Percentiles rank a stretch among this genome's conserved stretches.
phyloP scores from a whole-genome alignment of 441 rosid species.

The Viola pubescens region DNA sequence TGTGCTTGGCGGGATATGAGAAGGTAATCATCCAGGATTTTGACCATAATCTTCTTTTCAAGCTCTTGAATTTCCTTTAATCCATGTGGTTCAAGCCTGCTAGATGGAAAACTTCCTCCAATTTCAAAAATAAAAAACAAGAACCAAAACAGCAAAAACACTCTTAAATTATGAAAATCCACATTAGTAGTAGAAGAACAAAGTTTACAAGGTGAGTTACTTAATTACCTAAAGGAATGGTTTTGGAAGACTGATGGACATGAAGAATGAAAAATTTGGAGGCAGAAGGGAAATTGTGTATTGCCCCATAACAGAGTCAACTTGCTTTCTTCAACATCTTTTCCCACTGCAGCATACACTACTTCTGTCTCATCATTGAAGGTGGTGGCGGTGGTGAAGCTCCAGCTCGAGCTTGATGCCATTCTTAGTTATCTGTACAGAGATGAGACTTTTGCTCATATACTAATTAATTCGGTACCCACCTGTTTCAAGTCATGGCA shows the following conservation, averaged over 20 bases:
- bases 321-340: slow-evolving; percentile 44
- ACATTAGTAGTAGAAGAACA: too few relatives aligned
- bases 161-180: background rate
- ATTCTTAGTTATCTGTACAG: too few relatives aligned
- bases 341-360: slow-evolving; percentile 56
- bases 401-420: background rate
- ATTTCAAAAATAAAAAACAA: slow-evolving; percentile 17
- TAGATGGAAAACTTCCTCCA: slow-evolving; percentile 27
- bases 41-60: slow-evolving; percentile 36
- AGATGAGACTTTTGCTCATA: too few relatives aligned
- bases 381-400: too few relatives aligned
- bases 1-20: slow-evolving; percentile 37
- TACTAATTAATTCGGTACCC: too few relatives aligned
- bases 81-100: slow-evolving; percentile 33
- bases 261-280: slow-evolving; percentile 48
- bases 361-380: slow-evolving; percentile 1
- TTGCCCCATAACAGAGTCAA: slow-evolving; percentile 58
- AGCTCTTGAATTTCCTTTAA: slow-evolving; percentile 20
- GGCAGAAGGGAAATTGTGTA: slow-evolving; percentile 35
- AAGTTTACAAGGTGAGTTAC: too few relatives aligned
- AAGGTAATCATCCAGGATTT: slow-evolving; percentile 44
- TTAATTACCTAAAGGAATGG: slow-evolving; percentile 23
- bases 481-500: background rate
- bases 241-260: slow-evolving; percentile 42
- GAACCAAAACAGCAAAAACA: background rate